Base-by-base conservation (phyloP, 1,284 basidiomycete genomes). In the Trichosporon coremiiforme region DNA sequence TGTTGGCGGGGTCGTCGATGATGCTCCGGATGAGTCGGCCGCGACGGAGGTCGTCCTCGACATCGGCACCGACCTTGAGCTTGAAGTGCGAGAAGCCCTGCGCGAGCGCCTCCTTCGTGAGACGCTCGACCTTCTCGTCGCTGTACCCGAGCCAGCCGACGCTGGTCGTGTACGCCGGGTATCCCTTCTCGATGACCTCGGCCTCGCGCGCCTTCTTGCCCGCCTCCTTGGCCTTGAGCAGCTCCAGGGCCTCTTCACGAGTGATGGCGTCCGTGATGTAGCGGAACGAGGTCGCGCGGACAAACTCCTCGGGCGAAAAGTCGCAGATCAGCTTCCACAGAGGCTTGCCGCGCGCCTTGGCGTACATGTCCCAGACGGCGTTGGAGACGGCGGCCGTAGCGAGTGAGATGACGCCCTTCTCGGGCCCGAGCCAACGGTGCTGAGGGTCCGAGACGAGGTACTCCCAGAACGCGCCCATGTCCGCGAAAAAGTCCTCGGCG, bases 31-130 rank as follows among this genome's bases (percentile, higher is more conserved):
- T 95, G 76, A 97, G 87, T 75, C 87, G 88, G 55, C 93, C 93
- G 73, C 95, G 89, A 66, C 93, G 90, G 66, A 95, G 85, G 84
- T 98, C 95, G 79, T 91, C 90, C 50, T 89, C 88, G 67, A 88
- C 86, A 82, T 92, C 87, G 45, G 91, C 90, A 68, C 95, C 95
- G 73, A 98, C 94, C 86, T 98, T 98, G 90, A 96, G 94, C 86
- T 95, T 95, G 88, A 96, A 95, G 85, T 95, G 93, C 85, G 93
- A 94, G 88, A 96, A 96, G 35, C 95, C 95, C 66, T 88, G 89
- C 33, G 87, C 84, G 67, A 98, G 87, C 35, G 94, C 92, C 80
- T 93, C 91, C 78, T 90, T 90, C 2, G 93, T 97, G 67, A 98
- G 87, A 15, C 89, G 88, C 2, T 89, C 88, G 63, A 98, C 89